These are phyloP conservation scores for Yamadazyma membranifaciens DNA, from an alignment of 1,139 yeast species.

Conservation along the genomic window DNA sequence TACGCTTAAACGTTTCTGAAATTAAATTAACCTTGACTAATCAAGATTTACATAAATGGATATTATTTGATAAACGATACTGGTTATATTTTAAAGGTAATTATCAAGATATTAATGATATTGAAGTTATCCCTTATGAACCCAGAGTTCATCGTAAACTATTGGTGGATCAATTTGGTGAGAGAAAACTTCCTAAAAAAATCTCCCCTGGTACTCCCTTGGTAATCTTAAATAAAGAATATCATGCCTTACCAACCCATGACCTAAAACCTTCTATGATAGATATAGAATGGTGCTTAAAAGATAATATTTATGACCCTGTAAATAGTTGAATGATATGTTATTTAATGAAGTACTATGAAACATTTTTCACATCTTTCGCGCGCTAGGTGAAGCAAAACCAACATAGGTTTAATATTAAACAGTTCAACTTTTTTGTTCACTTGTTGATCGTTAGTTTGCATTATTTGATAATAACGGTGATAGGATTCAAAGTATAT, in stretches of 20 bases:
- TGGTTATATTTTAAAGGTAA: conserved; percentile 26
- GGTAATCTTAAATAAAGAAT: conserved; percentile 11
- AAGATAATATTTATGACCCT: conserved; percentile 16
- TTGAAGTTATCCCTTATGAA: conserved; percentile 21
- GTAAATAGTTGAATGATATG: neutral
- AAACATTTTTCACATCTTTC: too few relatives aligned
- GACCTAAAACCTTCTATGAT: conserved; percentile 11
- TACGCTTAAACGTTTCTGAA: conserved; percentile 16
- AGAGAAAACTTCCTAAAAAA: conserved; percentile 6
- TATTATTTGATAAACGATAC: conserved; percentile 34
- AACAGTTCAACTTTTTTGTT: too few relatives aligned
- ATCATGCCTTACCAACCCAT: conserved; percentile 23
- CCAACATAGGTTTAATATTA: too few relatives aligned
- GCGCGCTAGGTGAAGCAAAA: too few relatives aligned
- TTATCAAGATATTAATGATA: conserved; percentile 2
- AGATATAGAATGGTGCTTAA: conserved; percentile 20
- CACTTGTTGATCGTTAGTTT: too few relatives aligned
- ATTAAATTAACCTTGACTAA: conserved; percentile 2
- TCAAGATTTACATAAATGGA: conserved; percentile 27
- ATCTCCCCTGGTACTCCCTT: conserved; percentile 14
- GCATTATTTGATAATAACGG: neutral
- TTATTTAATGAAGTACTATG: neutral
- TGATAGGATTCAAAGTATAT: neutral
- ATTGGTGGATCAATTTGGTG: conserved; percentile 9
- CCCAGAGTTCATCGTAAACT: conserved; percentile 14